Evolutionary conservation across 805 yeast genomes (phyloP).

Genomic region (Lipomyces starkeyi): DNA sequence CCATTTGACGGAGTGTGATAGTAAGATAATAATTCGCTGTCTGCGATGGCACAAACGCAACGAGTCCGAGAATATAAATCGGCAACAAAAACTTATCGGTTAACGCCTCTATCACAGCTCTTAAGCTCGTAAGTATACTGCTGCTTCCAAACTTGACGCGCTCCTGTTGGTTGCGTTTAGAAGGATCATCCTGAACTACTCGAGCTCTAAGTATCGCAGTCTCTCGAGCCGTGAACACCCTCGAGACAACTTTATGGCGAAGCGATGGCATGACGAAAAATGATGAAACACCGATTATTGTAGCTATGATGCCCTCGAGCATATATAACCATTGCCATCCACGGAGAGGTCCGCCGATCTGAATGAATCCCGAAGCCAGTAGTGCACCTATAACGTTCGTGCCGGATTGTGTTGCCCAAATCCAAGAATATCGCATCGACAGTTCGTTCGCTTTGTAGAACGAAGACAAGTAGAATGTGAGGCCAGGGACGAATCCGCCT

Average conservation of each 20-base stretch:
- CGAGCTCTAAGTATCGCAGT: slow-evolving; percentile 64
- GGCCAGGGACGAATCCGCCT: slow-evolving; percentile 74
- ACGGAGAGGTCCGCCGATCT: slow-evolving; percentile 47
- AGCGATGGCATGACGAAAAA: slow-evolving; percentile 45
- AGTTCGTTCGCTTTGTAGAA: slow-evolving; percentile 67
- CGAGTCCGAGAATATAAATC: slow-evolving; percentile 29
- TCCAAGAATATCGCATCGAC: slow-evolving; percentile 61
- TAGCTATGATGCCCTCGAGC: slow-evolving; percentile 61
- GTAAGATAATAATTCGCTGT: slow-evolving; percentile 47
- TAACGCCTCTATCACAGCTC: slow-evolving; percentile 13
- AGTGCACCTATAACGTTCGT: slow-evolving; percentile 56
- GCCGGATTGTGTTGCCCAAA: slow-evolving; percentile 62
- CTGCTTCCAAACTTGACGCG: slow-evolving; percentile 49
- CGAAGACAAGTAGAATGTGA: slow-evolving; percentile 67
- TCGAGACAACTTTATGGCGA: slow-evolving; percentile 17
- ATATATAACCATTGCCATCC: slow-evolving; percentile 75
- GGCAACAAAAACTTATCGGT: slow-evolving; percentile 27
- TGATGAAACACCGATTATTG: slow-evolving; percentile 57
- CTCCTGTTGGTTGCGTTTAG: slow-evolving; percentile 38
- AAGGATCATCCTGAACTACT: slow-evolving; percentile 60
- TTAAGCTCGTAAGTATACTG: slow-evolving; percentile 51
- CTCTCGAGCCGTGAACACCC: slow-evolving; percentile 53
- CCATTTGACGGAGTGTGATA: slow-evolving; percentile 54
- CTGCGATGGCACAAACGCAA: slow-evolving; percentile 35
- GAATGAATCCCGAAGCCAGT: slow-evolving; percentile 60